Conservation (phyloP, 306 rosid genomes). For the Citrullus colocynthis region DNA sequence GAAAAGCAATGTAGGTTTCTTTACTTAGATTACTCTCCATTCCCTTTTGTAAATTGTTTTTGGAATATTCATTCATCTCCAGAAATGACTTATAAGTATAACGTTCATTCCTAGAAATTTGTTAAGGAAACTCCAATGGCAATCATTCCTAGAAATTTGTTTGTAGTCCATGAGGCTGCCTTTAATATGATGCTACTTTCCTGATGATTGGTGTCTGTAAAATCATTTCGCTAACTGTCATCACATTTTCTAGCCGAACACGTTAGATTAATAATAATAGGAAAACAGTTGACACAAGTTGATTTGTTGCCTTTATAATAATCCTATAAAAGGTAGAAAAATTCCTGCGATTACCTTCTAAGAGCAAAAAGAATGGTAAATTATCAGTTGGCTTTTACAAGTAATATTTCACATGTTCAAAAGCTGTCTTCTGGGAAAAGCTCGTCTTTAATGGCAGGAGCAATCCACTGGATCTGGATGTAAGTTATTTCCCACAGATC, state of each 20-base stretch:
- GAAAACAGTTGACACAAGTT: background rate
- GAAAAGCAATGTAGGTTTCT: background rate
- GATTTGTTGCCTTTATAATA: background rate
- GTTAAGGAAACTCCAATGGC: background rate
- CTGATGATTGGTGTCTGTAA: background rate
- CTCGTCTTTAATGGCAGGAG: slow-evolving; percentile 69
- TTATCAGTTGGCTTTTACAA: background rate
- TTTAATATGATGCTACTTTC: background rate
- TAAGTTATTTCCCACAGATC: slow-evolving; percentile 78
- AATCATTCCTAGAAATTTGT: background rate
- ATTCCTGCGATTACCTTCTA: background rate
- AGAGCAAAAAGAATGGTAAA: background rate
- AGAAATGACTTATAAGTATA: background rate
- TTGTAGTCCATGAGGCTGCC: background rate
- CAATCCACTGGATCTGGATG: slow-evolving; percentile 88
- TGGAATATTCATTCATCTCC: background rate
- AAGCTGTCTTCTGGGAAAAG: slow-evolving; percentile 42
- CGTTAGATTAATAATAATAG: background rate
- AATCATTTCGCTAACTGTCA: background rate
- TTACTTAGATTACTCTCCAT: background rate
- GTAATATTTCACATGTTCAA: background rate
- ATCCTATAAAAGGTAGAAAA: background rate
- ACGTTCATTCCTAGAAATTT: background rate
- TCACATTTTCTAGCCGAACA: background rate
- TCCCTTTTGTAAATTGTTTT: background rate